Evolutionary conservation across 2,329 filamentous ascomycete species (phyloP), one percentile per base, ranked within the genome.

Genomic region (Stagonosporopsis tanaceti): DNA sequence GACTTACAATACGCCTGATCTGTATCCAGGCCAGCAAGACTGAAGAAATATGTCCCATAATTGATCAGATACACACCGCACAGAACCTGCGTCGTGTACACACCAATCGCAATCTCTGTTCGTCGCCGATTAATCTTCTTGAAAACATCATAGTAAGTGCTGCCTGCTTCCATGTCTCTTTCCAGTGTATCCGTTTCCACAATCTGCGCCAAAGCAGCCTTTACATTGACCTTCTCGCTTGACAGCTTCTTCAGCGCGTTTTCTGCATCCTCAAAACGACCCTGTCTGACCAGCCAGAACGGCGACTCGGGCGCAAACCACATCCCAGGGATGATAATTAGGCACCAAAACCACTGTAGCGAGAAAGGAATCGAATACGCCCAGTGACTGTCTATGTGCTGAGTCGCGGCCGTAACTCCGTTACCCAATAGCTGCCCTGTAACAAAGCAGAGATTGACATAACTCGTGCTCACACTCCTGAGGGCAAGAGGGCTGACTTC

Each of bases 321-420:
- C 64, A 90, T 85, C 53, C 85, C 87, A 50, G 88, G 72, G 41
- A 85, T 80, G 7, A 91, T 80, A 6, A 87, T 86, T 6, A 87
- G 66, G 0, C 87, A 87, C 87, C 88, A 91, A 77, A 91, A 87
- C 87, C 89, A 91, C 76, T 91, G 89, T 25, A 91, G 77, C 0
- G 84, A 87, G 64, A 89, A 91, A 1, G 70, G 71, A 17, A 88
- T 87, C 41, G 85, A 81, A 69, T 87, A 89, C 0, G 85, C 83
- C 85, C 85, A 89, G 12, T 59, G 50, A 17, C 61, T 66, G 61
- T 54, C 70, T 47, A 71, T 70, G 88, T 79, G 66, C 88, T 56
- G 72, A 52, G 68, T 84, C 76, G 76, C 85, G 85, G 51, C 74
- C 74, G 28, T 72, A 66, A 77, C 70, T 2, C 74, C 77, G 24